These are phyloP conservation scores for Brassica napus DNA, from an alignment of 345 rosid species.

Conservation along the genomic window DNA sequence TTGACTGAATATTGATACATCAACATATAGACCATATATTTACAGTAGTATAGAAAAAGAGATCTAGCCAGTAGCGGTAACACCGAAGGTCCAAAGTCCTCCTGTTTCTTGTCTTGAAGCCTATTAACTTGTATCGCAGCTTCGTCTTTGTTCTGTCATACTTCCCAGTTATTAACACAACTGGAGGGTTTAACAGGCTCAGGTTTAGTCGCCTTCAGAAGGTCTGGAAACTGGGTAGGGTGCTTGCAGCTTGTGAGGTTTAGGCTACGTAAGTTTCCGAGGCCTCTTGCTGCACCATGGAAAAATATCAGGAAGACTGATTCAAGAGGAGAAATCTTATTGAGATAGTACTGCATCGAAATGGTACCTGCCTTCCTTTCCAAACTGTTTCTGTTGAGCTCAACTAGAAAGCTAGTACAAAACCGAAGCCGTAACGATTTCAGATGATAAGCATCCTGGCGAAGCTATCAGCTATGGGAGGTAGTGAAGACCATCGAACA, in stretches of 20 bases:
- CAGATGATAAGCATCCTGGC: slow-evolving; percentile 9
- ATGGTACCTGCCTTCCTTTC: slow-evolving; percentile 21
- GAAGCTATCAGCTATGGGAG: slow-evolving; percentile 7
- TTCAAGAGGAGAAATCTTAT: not conserved
- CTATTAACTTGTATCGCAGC: no score
- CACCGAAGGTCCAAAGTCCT: no score
- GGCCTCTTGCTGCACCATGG: slow-evolving; percentile 19
- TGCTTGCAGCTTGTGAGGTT: slow-evolving; percentile 37
- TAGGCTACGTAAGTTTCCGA: slow-evolving; percentile 26
- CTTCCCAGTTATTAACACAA: slow-evolving; percentile 10
- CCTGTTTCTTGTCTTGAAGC: no score
- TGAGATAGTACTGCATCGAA: not conserved
- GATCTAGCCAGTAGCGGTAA: no score
- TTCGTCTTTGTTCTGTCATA: no score
- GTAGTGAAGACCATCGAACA: slow-evolving; percentile 17
- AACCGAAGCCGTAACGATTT: slow-evolving; percentile 17
- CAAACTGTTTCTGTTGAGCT: slow-evolving; percentile 28
- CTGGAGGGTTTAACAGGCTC: slow-evolving; percentile 31
- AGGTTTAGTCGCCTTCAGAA: slow-evolving; percentile 31
- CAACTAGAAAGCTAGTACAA: slow-evolving; percentile 30
- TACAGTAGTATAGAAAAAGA: no score
- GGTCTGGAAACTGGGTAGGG: slow-evolving; percentile 29
- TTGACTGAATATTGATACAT: no score
- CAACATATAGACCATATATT: no score
- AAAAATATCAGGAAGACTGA: not conserved